Evolutionary conservation across 2,329 filamentous ascomycete genomes (phyloP).

Genomic region (Fusarium sp.): DNA sequence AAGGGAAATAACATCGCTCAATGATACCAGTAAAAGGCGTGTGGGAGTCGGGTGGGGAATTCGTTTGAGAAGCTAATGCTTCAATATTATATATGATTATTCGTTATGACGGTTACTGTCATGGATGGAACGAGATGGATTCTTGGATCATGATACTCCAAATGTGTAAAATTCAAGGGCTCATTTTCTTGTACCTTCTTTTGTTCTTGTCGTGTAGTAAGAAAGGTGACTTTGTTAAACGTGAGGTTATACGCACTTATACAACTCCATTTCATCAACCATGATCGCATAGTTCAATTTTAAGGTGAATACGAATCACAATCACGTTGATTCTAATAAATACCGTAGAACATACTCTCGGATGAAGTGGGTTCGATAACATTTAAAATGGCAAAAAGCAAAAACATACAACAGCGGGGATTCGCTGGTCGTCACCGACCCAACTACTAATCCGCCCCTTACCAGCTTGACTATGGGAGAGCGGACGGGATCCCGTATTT

Average conservation of each 20-base stretch:
- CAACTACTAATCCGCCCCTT: not conserved
- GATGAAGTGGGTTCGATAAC: not conserved
- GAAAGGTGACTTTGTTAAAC: not conserved
- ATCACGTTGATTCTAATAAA: not conserved
- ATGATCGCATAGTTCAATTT: not conserved
- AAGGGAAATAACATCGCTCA: not conserved
- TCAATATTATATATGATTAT: conserved; percentile 1
- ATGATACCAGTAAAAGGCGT: conserved; percentile 8
- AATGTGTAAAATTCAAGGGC: not conserved
- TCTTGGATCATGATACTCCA: conserved; percentile 28
- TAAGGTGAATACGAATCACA: not conserved
- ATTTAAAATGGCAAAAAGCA: not conserved
- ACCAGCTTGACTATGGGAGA: not conserved
- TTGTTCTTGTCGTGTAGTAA: not conserved
- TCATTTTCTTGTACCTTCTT: not conserved
- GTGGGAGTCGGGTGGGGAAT: conserved; percentile 15
- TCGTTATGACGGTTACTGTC: not conserved
- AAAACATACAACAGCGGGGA: not conserved
- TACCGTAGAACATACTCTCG: not conserved
- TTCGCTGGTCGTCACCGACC: not conserved
- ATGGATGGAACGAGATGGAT: conserved; percentile 7
- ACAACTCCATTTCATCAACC: not conserved
- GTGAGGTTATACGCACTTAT: not conserved
- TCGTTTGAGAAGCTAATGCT: not conserved
- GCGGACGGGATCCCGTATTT: not conserved